These are phyloP conservation scores for Penicillium crystallinum DNA, from an alignment of 495 filamentous ascomycete species.

Conservation along the genomic window DNA sequence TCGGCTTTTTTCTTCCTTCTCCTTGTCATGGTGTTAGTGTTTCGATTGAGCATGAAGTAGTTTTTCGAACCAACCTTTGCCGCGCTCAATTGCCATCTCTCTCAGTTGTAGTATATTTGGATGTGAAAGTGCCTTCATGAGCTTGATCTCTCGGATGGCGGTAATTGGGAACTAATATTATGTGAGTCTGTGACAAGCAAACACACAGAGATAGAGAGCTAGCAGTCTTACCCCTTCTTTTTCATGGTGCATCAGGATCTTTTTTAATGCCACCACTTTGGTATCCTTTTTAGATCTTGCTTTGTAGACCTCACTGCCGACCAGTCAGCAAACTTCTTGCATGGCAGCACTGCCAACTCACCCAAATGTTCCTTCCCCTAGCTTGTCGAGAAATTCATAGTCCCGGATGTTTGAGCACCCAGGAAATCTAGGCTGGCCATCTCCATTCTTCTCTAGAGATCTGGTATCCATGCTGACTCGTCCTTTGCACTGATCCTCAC, in stretches of 20 bases:
- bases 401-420: constrained; percentile 85
- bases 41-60: neutral
- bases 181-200: constrained; percentile 2
- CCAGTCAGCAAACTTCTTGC: constrained; percentile 9
- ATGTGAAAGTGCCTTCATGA: constrained; percentile 89
- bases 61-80: constrained; percentile 46
- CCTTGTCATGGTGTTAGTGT: constrained; percentile 28
- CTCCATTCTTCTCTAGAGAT: constrained; percentile 27
- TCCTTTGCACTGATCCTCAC: neutral
- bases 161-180: constrained; percentile 79
- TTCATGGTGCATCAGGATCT: constrained; percentile 95
- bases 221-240: constrained; percentile 69
- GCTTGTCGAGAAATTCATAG: constrained; percentile 84
- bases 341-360: constrained; percentile 29
- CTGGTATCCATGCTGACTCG: constrained; percentile 29
- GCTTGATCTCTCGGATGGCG: constrained; percentile 94
- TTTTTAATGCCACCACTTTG: constrained; percentile 81
- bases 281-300: constrained; percentile 71
- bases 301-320: constrained; percentile 78
- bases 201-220: neutral
- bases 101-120: constrained; percentile 79
- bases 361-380: constrained; percentile 98
- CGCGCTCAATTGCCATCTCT: constrained; percentile 93
- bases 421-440: constrained; percentile 53
- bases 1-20: constrained; percentile 75